Evolutionary conservation across 208 protist genomes (phyloP).

Genomic region (Novymonas esmeraldas): DNA sequence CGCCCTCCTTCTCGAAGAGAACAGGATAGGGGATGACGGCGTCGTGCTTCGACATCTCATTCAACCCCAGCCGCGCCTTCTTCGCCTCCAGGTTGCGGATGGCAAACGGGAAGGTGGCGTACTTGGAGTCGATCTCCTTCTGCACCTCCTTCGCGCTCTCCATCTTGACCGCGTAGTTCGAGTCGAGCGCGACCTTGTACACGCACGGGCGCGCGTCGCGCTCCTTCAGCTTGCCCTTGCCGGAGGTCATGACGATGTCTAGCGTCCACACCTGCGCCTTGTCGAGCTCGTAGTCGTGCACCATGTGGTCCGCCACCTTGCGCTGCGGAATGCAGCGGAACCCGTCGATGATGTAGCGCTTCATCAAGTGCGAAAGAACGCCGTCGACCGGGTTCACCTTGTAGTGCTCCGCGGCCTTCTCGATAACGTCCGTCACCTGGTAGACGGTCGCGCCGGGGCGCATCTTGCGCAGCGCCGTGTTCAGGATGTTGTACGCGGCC

Average conservation of each 20-base stretch:
- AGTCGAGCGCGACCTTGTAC: constrained; percentile 96
- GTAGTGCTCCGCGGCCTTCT: constrained; percentile 95
- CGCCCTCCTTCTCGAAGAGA: constrained; percentile 94
- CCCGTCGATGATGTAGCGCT: constrained; percentile 98
- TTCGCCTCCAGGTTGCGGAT: constrained; percentile 94
- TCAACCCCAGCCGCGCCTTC: constrained; percentile 94
- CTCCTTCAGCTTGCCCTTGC: constrained; percentile 93
- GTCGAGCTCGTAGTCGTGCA: constrained; percentile 94
- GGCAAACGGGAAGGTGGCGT: constrained; percentile 96
- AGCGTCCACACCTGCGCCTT: constrained; percentile 93
- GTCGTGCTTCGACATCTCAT: constrained; percentile 96
- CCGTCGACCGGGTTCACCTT: constrained; percentile 95
- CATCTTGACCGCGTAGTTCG: constrained; percentile 97
- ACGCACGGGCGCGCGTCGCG: constrained; percentile 87
- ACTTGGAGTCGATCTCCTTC: constrained; percentile 95
- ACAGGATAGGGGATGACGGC: constrained; percentile 97
- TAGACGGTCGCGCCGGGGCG: constrained; percentile 84
- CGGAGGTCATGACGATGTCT: constrained; percentile 89
- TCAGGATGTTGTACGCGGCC: constrained; percentile 95
- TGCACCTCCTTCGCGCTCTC: constrained; percentile 96
- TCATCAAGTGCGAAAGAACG: constrained; percentile 98
- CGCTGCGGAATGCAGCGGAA: constrained; percentile 95
- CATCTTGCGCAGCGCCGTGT: constrained; percentile 92
- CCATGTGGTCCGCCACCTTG: constrained; percentile 91
- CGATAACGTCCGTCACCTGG: constrained; percentile 95